Evolutionary conservation across 2,329 filamentous ascomycete species (phyloP).

Genomic region (Thermomyces lanuginosus): DNA sequence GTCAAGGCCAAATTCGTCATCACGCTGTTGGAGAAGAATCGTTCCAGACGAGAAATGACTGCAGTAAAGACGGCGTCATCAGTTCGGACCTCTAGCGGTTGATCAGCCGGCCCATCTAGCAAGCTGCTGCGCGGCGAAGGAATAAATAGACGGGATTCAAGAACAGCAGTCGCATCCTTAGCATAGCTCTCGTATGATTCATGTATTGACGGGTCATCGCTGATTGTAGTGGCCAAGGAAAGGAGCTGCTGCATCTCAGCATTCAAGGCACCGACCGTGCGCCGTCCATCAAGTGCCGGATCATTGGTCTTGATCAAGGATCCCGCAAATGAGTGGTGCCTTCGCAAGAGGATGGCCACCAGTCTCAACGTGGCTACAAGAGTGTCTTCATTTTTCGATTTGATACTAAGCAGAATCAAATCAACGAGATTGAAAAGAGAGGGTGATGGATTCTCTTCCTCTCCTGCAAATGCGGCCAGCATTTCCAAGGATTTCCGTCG

Average conservation of each 20-base stretch:
- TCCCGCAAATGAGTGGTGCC: conserved; percentile 72
- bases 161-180: conserved; percentile 37
- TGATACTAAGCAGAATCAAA: conserved; percentile 68
- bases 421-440: conserved; percentile 87
- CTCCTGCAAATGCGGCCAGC: conserved; percentile 59
- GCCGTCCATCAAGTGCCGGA: conserved; percentile 8
- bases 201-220: conserved; percentile 23
- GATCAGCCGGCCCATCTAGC: conserved; percentile 38
- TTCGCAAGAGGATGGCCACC: conserved; percentile 66
- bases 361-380: conserved; percentile 78
- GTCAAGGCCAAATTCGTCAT: conserved; percentile 83
- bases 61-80: conserved; percentile 42
- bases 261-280: conserved; percentile 25
- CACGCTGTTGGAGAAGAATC: conserved; percentile 78
- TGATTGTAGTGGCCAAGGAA: conserved; percentile 20
- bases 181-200: conserved; percentile 29
- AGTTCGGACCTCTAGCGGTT: conserved; percentile 47
- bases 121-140: conserved; percentile 14
- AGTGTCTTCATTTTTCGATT: conserved; percentile 73
- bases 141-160: conserved; percentile 22
- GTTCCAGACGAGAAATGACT: conserved; percentile 46
- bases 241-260: conserved; percentile 24
- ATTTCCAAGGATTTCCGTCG: conserved; percentile 82
- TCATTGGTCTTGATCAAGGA: conserved; percentile 41
- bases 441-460: conserved; percentile 62